Conservation (phyloP, 140 eudicot genomes). For the Senecio squalidus region DNA sequence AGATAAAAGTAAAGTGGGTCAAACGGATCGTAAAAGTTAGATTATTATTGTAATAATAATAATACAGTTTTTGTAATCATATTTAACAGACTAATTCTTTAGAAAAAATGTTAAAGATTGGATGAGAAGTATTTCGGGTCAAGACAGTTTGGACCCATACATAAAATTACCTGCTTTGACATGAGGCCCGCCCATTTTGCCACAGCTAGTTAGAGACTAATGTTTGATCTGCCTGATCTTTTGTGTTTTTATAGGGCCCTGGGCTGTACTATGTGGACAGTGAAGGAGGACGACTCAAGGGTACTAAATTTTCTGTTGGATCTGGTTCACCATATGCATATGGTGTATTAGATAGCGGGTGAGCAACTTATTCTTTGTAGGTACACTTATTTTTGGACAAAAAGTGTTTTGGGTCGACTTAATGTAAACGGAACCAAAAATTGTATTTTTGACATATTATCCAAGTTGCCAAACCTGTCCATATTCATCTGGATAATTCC, state of each 20-base stretch:
- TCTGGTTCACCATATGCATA: constrained; percentile 94
- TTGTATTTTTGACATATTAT: too few species aligned
- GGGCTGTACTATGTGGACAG: constrained; percentile 88
- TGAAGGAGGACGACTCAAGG: constrained; percentile 93
- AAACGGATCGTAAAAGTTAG: neutral
- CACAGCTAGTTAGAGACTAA: neutral
- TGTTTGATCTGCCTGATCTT: neutral
- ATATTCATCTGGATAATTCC: too few species aligned
- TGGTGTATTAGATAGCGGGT: constrained; percentile 91
- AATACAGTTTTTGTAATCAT: neutral
- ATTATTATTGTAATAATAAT: neutral
- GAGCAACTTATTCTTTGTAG: neutral
- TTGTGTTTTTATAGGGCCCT: constrained; percentile 52
- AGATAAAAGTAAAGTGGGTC: too few species aligned
- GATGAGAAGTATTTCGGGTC: neutral
- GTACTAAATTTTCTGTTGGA: constrained; percentile 75
- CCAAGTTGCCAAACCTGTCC: too few species aligned
- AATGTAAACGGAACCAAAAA: too few species aligned
- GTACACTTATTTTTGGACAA: too few species aligned
- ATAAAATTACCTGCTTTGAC: neutral
- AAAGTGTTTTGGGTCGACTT: too few species aligned
- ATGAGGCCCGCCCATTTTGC: neutral
- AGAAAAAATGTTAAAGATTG: neutral
- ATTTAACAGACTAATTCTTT: neutral
- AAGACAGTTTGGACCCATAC: too few species aligned